Conservation (phyloP, 2,329 filamentous ascomycete genomes). For the Penicillium sumatraense region DNA sequence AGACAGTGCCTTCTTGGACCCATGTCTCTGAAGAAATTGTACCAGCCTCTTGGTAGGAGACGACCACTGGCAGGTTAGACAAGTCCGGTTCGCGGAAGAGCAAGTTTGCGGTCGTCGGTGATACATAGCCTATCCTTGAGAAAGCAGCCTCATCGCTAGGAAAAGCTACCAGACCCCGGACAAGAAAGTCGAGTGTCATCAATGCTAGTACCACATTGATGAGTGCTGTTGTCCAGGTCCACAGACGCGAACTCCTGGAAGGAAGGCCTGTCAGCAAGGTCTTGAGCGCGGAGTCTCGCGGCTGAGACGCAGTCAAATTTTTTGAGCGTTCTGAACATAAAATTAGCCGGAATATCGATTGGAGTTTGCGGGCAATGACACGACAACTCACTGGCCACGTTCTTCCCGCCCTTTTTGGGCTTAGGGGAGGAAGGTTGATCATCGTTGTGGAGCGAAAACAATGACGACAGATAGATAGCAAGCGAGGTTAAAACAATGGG, state of each 20-base stretch:
- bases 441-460: slow-evolving; percentile 29
- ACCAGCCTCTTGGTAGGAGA: slow-evolving; percentile 61
- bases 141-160: slow-evolving; percentile 79
- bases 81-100: slow-evolving; percentile 83
- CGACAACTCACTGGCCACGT: slow-evolving; percentile 10
- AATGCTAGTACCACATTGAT: slow-evolving; percentile 73
- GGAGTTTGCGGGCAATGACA: not conserved
- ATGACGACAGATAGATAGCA: slow-evolving; percentile 50
- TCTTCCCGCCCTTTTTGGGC: slow-evolving; percentile 9
- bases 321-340: slow-evolving; percentile 1
- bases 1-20: slow-evolving; percentile 68
- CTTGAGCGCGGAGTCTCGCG: slow-evolving; percentile 51
- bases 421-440: slow-evolving; percentile 1
- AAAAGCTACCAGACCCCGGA: slow-evolving; percentile 71
- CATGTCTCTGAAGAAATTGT: slow-evolving; percentile 52
- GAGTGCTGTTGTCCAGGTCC: slow-evolving; percentile 70
- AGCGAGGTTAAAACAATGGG: slow-evolving; percentile 47
- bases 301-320: slow-evolving; percentile 6
- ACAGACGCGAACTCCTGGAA: slow-evolving; percentile 67
- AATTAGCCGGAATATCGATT: not conserved
- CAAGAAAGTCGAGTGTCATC: slow-evolving; percentile 77
- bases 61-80: slow-evolving; percentile 72
- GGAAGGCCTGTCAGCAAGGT: slow-evolving; percentile 78
- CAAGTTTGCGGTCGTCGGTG: slow-evolving; percentile 76
- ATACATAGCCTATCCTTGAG: slow-evolving; percentile 84